phyloP scores from a whole-genome alignment of 345 rosid species.

The Linum usitatissimum region DNA sequence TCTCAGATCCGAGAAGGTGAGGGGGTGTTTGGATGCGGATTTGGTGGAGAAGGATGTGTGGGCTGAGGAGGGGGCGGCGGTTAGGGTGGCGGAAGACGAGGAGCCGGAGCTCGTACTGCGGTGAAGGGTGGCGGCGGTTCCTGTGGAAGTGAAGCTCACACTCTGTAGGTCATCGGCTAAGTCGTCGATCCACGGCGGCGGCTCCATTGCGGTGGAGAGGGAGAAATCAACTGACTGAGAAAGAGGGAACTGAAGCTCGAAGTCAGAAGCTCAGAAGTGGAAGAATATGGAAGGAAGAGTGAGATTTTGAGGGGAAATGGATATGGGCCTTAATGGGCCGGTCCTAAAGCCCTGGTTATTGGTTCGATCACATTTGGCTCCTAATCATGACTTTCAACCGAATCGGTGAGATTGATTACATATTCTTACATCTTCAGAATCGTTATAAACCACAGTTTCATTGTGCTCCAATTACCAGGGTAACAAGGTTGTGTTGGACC shows the following conservation, averaged over 20 bases:
- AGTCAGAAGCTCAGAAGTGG: neutral
- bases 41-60: conserved; percentile 43
- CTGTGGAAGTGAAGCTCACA: conserved; percentile 70
- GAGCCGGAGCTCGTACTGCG: conserved; percentile 68
- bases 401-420: too few relatives aligned
- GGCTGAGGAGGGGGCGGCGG: conserved; percentile 54
- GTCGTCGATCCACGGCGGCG: conserved; percentile 28
- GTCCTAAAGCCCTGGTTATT: neutral
- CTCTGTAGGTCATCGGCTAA: conserved; percentile 84
- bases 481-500: too few relatives aligned
- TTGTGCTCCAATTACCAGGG: too few relatives aligned
- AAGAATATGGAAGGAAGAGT: neutral
- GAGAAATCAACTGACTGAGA: neutral
- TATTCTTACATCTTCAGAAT: too few relatives aligned
- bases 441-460: too few relatives aligned
- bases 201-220: neutral
- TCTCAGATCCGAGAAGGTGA: conserved; percentile 62
- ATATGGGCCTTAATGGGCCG: neutral
- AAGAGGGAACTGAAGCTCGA: neutral
- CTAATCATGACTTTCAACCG: too few relatives aligned
- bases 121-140: conserved; percentile 44
- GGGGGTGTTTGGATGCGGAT: conserved; percentile 13
- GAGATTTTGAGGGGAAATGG: neutral
- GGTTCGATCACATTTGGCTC: too few relatives aligned
- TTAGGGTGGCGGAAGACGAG: conserved; percentile 51